Evolutionary conservation across 352 stramenopile genomes (phyloP).

Genomic region (Paralagenidium karlingii): DNA sequence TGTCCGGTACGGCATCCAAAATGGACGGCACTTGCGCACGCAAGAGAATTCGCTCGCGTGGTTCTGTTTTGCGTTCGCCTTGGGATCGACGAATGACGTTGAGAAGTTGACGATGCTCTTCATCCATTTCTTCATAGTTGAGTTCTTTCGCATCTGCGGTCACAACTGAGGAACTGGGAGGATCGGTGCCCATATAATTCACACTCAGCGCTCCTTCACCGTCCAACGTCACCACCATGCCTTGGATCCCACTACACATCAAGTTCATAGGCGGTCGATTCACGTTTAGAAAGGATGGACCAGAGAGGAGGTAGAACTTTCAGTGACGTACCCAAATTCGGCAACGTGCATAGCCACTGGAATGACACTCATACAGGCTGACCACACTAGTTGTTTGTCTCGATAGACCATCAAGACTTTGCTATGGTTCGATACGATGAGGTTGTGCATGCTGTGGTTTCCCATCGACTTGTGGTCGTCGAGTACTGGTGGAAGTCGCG

Average conservation of each 20-base stretch:
- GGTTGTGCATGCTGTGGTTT: constrained; percentile 39
- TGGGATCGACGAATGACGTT: constrained; percentile 78
- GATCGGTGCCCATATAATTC: constrained; percentile 85
- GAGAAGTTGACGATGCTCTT: constrained; percentile 78
- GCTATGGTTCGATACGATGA: constrained; percentile 60
- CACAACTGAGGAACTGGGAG: constrained; percentile 60
- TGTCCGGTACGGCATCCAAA: constrained; percentile 36
- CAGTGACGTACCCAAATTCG: constrained; percentile 33
- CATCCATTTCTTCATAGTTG: constrained; percentile 87
- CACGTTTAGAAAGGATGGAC: not conserved
- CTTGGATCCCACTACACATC: no score
- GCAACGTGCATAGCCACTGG: constrained; percentile 53
- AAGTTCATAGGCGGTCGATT: not conserved
- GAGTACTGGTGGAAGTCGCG: constrained; percentile 8
- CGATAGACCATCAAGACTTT: constrained; percentile 73
- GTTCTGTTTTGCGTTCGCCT: constrained; percentile 41
- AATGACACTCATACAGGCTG: constrained; percentile 31
- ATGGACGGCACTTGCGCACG: constrained; percentile 52
- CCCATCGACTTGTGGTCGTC: no score
- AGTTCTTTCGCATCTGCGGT: constrained; percentile 64
- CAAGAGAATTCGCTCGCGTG: constrained; percentile 67
- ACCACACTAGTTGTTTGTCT: constrained; percentile 72
- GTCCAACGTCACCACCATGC: constrained; percentile 76
- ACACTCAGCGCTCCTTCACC: constrained; percentile 56
- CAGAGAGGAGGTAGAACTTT: not conserved